Evolutionary conservation across 78 protist genomes (phyloP).

Genomic region (Dictyostelium citrinum): DNA sequence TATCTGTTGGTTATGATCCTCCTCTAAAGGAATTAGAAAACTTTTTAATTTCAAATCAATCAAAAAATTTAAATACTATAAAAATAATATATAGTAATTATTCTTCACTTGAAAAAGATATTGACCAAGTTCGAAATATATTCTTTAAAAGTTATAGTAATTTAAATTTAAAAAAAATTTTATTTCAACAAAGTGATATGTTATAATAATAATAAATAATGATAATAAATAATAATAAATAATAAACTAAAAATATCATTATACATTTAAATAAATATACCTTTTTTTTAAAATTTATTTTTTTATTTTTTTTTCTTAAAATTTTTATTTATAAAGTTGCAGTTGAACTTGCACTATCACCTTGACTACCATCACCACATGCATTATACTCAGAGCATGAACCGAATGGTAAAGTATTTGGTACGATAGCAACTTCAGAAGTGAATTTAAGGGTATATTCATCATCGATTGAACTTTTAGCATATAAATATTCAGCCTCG

Average conservation of each 20-base stretch:
- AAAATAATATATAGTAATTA: too few relatives aligned
- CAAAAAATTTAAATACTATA: neutral
- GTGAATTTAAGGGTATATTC: conserved; percentile 62
- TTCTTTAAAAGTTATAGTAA: too few relatives aligned
- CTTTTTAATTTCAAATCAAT: neutral
- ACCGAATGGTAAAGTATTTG: conserved; percentile 72
- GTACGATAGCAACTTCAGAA: conserved; percentile 62
- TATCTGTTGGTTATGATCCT: too few relatives aligned
- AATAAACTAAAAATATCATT: too few relatives aligned
- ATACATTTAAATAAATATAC: too few relatives aligned
- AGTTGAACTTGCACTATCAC: neutral
- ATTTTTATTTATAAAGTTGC: neutral
- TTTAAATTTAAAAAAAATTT: too few relatives aligned
- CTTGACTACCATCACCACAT: neutral
- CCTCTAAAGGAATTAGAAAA: neutral
- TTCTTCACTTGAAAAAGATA: too few relatives aligned
- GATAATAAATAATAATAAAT: too few relatives aligned
- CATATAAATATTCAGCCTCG: conserved; percentile 30
- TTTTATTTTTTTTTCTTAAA: neutral
- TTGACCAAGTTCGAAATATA: too few relatives aligned
- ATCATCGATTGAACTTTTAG: neutral
- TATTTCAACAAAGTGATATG: too few relatives aligned
- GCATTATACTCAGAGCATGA: conserved; percentile 15
- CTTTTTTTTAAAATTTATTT: neutral
- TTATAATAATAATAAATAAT: too few relatives aligned